Evolutionary conservation across 805 yeast genomes (phyloP), one percentile per base, ranked within the genome.

Genomic region (Zygosaccharomyces siamensis): DNA sequence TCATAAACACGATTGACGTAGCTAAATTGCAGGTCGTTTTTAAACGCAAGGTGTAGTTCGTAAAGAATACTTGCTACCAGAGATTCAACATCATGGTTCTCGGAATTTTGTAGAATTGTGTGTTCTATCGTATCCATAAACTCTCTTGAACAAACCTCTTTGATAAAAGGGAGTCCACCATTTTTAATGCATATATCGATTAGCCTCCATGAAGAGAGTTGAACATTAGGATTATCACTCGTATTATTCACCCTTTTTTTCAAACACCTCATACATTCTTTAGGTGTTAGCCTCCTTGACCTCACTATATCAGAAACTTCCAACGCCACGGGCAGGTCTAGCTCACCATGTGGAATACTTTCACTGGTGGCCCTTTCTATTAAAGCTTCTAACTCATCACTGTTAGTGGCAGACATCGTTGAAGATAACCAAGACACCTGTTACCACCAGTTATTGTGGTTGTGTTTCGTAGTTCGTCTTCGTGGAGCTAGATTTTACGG

Each of bases 101-200:
- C 60, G 10, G 63, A 67, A 50, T 66, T 67, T 49, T 69, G 67
- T 28, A 71, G 61, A 26, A 78, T 65, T 0, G 76, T 61, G 38
- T 70, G 61, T 26, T 81, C 84, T 53, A 88, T 69, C 23, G 88
- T 81, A 64, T 86, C 96, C 70, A 89, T 77, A 55, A 92, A 92
- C 64, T 92, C 97, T 53, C 89, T 80, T 7, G 90, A 77, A 30
- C 92, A 79, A 27, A 90, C 74, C 59, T 89, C 97, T 18, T 72
- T 74, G 20, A 92, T 73, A 59, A 93, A 90, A 58, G 88, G 95
- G 42, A 74, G 73, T 6, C 99, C 99, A 41, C 97, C 90, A 64
- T 93, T 93, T 69, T 93, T 93, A 47, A 92, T 84, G 68, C 96
- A 86, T 40, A 88, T 76, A 59, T 93, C 98, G 28, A 84, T 74